Conservation (phyloP, 2,329 filamentous ascomycete genomes). For the Trichoderma harzianum region DNA sequence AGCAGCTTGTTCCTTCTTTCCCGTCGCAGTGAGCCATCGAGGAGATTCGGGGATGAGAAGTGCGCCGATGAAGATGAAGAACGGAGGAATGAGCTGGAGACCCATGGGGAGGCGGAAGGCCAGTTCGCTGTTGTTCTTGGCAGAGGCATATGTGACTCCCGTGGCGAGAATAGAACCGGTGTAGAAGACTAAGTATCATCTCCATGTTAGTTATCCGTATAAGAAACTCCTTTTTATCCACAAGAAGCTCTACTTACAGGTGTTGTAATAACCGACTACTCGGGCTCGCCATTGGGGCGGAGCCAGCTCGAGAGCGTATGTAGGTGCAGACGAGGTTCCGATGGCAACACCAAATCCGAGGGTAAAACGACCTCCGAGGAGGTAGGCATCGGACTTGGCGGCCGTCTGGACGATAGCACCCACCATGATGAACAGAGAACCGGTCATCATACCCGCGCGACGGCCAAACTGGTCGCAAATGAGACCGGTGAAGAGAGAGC, state of each 20-base stretch:
- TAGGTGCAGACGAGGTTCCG: slow-evolving; percentile 38
- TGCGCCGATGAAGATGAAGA: slow-evolving; percentile 33
- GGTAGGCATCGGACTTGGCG: slow-evolving; percentile 36
- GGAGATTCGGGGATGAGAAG: slow-evolving; percentile 42
- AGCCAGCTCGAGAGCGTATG: slow-evolving; percentile 47
- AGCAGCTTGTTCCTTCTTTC: slow-evolving; percentile 35
- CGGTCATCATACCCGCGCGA: slow-evolving; percentile 40
- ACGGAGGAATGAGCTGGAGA: slow-evolving; percentile 38
- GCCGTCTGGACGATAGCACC: slow-evolving; percentile 40
- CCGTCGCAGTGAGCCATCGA: slow-evolving; percentile 40
- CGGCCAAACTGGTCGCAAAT: slow-evolving; percentile 41
- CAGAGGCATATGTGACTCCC: slow-evolving; percentile 51
- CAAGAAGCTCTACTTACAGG: slow-evolving; percentile 27
- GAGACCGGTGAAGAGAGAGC: slow-evolving; percentile 39
- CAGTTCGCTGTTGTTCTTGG: slow-evolving; percentile 32
- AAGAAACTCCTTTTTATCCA: background rate
- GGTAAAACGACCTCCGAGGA: slow-evolving; percentile 51
- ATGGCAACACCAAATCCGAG: slow-evolving; percentile 51
- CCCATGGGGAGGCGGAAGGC: slow-evolving; percentile 39
- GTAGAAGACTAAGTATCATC: slow-evolving; percentile 30
- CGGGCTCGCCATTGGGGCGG: slow-evolving; percentile 51
- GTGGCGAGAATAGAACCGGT: slow-evolving; percentile 53
- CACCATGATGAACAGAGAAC: slow-evolving; percentile 39
- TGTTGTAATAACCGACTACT: slow-evolving; percentile 40
- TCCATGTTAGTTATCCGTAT: background rate